Conservation (phyloP, 1,139 yeast genomes). For the Hansenula sp. region DNA sequence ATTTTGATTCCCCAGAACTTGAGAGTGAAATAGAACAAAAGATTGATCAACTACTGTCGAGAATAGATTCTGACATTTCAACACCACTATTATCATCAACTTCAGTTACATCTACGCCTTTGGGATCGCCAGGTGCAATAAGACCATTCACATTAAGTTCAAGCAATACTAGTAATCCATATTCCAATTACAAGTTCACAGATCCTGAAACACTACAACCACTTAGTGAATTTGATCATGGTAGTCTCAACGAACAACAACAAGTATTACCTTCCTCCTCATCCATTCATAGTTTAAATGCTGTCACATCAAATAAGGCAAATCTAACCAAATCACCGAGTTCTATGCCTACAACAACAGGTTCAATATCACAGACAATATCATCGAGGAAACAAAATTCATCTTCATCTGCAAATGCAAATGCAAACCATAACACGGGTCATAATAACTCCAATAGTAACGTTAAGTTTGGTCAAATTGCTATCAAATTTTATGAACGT, state of each 20-base stretch:
- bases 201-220: conserved; percentile 5
- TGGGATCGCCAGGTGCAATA: conserved; percentile 19
- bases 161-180: conserved; percentile 2
- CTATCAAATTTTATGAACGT: conserved; percentile 31
- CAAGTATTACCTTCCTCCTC: conserved; percentile 3
- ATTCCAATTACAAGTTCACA: conserved; percentile 9
- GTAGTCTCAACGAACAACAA: too few species aligned
- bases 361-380: not conserved
- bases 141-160: conserved; percentile 4
- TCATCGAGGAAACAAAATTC: conserved; percentile 5
- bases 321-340: conserved; percentile 9
- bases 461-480: conserved; percentile 23
- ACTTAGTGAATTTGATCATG: not conserved
- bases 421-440: too few species aligned
- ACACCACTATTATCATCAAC: conserved; percentile 16
- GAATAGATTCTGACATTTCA: conserved; percentile 16
- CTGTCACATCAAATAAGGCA: not conserved
- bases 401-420: conserved; percentile 2
- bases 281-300: conserved; percentile 5
- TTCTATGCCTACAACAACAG: conserved; percentile 2
- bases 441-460: conserved; percentile 4
- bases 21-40: conserved; percentile 26
- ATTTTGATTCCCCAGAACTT: conserved; percentile 25
- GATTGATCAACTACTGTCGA: conserved; percentile 22
- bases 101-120: conserved; percentile 14